Evolutionary conservation across 2,329 filamentous ascomycete genomes (phyloP).

Genomic region (Ophiostoma ulmi): DNA sequence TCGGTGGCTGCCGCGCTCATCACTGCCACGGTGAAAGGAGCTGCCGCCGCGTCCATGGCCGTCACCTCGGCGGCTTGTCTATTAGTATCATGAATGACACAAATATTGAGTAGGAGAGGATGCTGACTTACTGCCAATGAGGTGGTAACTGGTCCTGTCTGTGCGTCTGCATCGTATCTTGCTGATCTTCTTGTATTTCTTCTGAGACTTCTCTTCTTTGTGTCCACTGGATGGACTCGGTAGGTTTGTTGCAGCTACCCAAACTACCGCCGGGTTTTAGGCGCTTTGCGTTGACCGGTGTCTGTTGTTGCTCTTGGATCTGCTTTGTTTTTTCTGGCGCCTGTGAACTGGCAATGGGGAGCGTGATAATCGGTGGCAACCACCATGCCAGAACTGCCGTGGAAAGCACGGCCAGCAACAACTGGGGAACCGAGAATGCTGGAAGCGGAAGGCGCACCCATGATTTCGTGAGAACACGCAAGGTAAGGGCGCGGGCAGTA

Average conservation of each 20-base stretch:
- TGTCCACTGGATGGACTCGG: not conserved
- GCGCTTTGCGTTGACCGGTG: not conserved
- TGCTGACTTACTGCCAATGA: constrained; percentile 6
- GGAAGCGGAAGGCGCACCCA: constrained; percentile 8
- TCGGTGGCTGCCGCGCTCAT: not conserved
- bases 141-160: not conserved
- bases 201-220: not conserved
- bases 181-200: not conserved
- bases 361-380: not conserved
- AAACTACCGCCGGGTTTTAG: not conserved
- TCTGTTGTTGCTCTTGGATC: not conserved
- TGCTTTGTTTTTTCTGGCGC: not conserved
- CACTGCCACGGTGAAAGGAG: not conserved
- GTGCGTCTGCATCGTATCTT: not conserved
- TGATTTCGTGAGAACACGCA: not conserved
- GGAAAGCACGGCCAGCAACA: constrained; percentile 2
- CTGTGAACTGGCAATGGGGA: not conserved
- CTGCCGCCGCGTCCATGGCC: not conserved
- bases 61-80: not conserved
- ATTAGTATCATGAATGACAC: not conserved
- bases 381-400: not conserved
- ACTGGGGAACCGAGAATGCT: not conserved
- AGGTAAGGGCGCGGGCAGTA: not conserved
- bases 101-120: not conserved
- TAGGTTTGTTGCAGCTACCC: no score